Conservation (phyloP, 805 yeast species). For the Candida xiaguanensis region DNA sequence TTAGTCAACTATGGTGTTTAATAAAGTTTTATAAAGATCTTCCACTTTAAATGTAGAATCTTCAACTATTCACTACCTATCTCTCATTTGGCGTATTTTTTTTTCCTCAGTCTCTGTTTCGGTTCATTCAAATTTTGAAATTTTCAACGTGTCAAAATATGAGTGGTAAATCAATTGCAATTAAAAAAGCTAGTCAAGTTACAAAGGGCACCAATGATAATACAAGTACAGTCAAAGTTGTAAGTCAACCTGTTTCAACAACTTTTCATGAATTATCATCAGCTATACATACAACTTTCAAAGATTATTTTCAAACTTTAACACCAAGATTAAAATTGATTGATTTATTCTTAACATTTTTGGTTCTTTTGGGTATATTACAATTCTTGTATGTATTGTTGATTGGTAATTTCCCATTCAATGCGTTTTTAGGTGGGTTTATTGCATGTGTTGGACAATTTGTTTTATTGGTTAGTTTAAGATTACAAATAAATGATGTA, state of each 20-base stretch:
- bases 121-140: not conserved
- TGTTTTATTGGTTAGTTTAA: constrained; percentile 76
- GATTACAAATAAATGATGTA: constrained; percentile 56
- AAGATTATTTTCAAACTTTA: constrained; percentile 29
- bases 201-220: constrained; percentile 9
- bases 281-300: constrained; percentile 32
- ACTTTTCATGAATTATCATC: constrained; percentile 21
- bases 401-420: constrained; percentile 92
- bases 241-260: constrained; percentile 8
- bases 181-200: constrained; percentile 15
- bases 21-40: too few relatives aligned
- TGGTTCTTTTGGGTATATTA: constrained; percentile 68
- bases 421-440: constrained; percentile 94
- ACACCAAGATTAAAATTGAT: constrained; percentile 58
- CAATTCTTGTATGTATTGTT: constrained; percentile 77
- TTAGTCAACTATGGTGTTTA: too few relatives aligned
- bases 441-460: constrained; percentile 92
- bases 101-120: too few relatives aligned
- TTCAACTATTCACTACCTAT: too few relatives aligned
- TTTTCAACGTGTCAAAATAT: constrained; percentile 27
- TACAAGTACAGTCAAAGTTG: not conserved
- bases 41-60: too few relatives aligned
- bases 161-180: constrained; percentile 11
- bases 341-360: constrained; percentile 71
- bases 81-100: too few relatives aligned